Percentiles rank a stretch among this genome's conserved stretches.
phyloP scores from a whole-genome alignment of 2,329 filamentous ascomycete species.

The Colletotrichum chlorophyti region DNA sequence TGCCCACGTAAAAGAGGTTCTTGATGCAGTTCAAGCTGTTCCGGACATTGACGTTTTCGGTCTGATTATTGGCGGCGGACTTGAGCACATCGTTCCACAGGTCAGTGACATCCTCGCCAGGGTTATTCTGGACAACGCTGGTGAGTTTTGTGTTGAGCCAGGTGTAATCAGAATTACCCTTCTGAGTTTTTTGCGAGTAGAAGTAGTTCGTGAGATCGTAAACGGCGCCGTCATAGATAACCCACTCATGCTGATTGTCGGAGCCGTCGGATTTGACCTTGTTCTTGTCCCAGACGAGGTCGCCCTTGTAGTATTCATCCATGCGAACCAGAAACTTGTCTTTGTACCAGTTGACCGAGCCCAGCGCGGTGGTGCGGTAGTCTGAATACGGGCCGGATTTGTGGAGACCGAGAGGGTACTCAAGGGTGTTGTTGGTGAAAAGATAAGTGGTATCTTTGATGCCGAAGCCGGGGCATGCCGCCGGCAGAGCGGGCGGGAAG shows the following conservation, averaged over 20 bases:
- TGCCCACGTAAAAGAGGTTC: slow-evolving; percentile 83
- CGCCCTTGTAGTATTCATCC: slow-evolving; percentile 84
- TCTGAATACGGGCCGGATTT: slow-evolving; percentile 69
- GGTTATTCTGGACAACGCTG: slow-evolving; percentile 73
- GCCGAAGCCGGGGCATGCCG: slow-evolving; percentile 78
- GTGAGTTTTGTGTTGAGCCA: slow-evolving; percentile 76
- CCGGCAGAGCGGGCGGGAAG: slow-evolving; percentile 78
- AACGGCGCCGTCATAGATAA: slow-evolving; percentile 75
- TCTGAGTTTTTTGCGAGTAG: slow-evolving; percentile 73
- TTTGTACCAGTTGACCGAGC: slow-evolving; percentile 78
- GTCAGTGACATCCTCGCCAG: slow-evolving; percentile 79
- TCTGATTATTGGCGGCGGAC: slow-evolving; percentile 56
- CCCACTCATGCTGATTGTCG: slow-evolving; percentile 76
- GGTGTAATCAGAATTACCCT: slow-evolving; percentile 76
- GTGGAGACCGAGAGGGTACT: slow-evolving; percentile 67
- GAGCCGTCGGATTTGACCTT: slow-evolving; percentile 71
- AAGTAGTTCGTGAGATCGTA: slow-evolving; percentile 96
- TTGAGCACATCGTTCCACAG: slow-evolving; percentile 64
- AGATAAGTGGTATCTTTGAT: slow-evolving; percentile 63
- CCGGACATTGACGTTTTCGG: slow-evolving; percentile 54
- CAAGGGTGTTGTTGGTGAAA: slow-evolving; percentile 68
- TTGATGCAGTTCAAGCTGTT: slow-evolving; percentile 83
- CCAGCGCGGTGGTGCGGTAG: slow-evolving; percentile 63
- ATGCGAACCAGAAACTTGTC: slow-evolving; percentile 78
- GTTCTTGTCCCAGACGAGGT: slow-evolving; percentile 74